Evolutionary conservation across 2,329 filamentous ascomycete species (phyloP), one percentile per base, ranked within the genome.

Genomic region (Penicillium sp.): DNA sequence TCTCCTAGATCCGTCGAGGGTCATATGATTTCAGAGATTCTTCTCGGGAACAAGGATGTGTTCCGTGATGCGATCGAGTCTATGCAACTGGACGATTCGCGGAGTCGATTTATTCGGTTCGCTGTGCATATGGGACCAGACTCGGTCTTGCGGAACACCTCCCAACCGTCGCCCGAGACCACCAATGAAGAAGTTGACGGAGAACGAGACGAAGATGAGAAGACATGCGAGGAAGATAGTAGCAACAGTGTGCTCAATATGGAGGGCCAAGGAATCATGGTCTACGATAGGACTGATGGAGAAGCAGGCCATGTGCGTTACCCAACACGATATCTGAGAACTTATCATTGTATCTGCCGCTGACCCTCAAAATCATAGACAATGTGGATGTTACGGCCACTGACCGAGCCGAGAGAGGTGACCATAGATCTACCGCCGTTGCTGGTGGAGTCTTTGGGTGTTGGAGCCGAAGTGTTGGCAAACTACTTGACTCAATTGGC

Each of bases 341-440:
- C 11, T 3, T 6, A 14, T 57, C 64, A 61, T 68, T 2, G 29
- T 40, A 46, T 27, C 41, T 24, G 22, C 74, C 54, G 74, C 62
- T 45, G 16, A 48, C 24, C 11, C 44, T 39, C 36, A 45, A 45
- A 45, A 55, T 54, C 48, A 65, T 57, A 96, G 90, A 96, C 91
- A 16, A 99, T 99, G 95, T 99, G 94, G 94, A 99, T 99, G 92
- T 85, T 99, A 63, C 89, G 94, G 60, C 94, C 93, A 2, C 96
- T 92, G 75, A 87, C 92, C 39, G 83, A 88, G 39, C 89, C 93
- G 5, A 85, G 92, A 61, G 92, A 97, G 77, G 90, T 99, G 68
- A 95, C 95, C 60, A 97, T 99, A 64, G 94, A 97, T 71, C 83
- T 99, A 6, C 93, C 95, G 14, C 81, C 86, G 53, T 79, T 96